phyloP scores from a whole-genome alignment of 257 asterid genomes.

The Nicotiana attenuata region DNA sequence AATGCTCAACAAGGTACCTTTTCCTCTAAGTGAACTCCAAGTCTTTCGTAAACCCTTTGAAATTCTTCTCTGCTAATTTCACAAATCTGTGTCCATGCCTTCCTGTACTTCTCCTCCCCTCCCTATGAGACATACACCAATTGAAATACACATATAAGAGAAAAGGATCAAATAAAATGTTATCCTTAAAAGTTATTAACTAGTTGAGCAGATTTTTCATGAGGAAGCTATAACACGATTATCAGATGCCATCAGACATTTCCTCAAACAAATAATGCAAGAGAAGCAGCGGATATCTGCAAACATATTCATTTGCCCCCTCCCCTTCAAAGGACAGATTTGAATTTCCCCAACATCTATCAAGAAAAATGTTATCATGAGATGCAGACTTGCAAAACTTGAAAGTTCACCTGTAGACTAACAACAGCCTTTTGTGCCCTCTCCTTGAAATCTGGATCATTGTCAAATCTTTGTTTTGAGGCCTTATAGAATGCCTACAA shows the following conservation, averaged over 20 bases:
- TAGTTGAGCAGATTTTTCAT: too few species aligned
- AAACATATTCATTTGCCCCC: neutral
- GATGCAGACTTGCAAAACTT: neutral
- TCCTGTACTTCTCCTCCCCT: constrained; percentile 70
- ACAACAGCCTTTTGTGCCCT: constrained; percentile 89
- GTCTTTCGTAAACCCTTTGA: constrained; percentile 61
- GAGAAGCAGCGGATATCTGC: neutral
- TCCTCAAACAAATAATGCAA: neutral
- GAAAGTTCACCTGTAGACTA: constrained; percentile 75
- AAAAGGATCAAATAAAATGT: neutral
- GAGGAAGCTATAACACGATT: too few species aligned
- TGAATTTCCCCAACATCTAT: neutral
- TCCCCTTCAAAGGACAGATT: neutral
- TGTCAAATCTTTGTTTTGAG: constrained; percentile 77
- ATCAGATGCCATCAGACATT: too few species aligned
- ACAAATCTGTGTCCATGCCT: constrained; percentile 85
- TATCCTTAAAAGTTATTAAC: too few species aligned
- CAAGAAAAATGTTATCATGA: neutral
- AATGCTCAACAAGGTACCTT: constrained; percentile 40
- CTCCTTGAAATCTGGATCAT: constrained; percentile 75
- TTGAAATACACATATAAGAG: constrained; percentile 1
- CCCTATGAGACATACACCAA: constrained; percentile 37
- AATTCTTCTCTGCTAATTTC: constrained; percentile 75
- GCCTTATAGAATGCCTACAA: constrained; percentile 76
- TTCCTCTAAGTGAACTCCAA: constrained; percentile 75